A percentile compares a stretch with the other conserved stretches of the same genome.
Conservation (phyloP, 306 rosid species). For the Echinosophora koreensis region DNA sequence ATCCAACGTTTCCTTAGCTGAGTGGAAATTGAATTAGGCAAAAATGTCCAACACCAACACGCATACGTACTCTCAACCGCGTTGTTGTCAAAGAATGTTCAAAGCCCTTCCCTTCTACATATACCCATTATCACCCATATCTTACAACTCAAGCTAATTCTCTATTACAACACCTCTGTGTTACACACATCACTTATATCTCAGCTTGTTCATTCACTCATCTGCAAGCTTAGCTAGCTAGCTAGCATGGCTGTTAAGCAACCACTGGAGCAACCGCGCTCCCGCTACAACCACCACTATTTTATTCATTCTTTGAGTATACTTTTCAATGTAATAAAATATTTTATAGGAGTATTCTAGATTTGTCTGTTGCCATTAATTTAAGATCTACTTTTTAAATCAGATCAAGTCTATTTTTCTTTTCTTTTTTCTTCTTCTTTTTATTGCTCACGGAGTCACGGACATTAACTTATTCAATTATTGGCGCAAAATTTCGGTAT, state of each 20-base stretch:
- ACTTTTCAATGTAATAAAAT: background rate
- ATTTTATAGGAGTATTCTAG: background rate
- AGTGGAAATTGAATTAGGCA: background rate
- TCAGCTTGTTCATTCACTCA: background rate
- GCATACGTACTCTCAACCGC: conserved; percentile 3
- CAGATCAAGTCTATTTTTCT: background rate
- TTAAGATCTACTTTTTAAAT: background rate
- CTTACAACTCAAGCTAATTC: background rate
- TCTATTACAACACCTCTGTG: background rate
- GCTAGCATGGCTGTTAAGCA: conserved; percentile 41
- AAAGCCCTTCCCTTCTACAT: conserved; percentile 5
- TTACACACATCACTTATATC: background rate
- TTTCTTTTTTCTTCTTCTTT: too few species aligned
- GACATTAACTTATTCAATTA: background rate
- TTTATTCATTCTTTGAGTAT: conserved; percentile 26
- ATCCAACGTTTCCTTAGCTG: background rate
- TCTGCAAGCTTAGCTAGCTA: background rate
- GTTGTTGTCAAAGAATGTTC: background rate
- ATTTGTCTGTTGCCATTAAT: background rate
- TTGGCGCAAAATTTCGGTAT: too few species aligned
- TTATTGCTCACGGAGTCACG: background rate
- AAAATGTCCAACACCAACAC: background rate
- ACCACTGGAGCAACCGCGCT: conserved; percentile 21
- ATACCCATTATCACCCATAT: background rate
- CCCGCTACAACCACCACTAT: background rate